Base-by-base conservation (phyloP, 2,329 filamentous ascomycete species). In the Ophiostoma ips region DNA sequence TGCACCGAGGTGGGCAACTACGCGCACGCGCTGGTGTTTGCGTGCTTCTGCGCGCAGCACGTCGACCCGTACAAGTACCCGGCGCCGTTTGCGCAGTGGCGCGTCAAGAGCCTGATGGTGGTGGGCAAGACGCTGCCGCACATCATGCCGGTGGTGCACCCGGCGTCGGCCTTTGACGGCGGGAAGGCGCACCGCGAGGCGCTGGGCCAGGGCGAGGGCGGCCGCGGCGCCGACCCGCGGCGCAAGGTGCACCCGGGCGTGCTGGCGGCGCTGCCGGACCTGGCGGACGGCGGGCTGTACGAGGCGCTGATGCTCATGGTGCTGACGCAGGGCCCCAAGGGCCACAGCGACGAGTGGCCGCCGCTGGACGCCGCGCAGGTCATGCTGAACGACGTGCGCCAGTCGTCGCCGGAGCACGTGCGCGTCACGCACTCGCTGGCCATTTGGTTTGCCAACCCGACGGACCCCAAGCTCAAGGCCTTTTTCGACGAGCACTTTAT, bases 261-360 rank as follows among this genome's bases (percentile, higher is more conserved):
- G 2, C 50, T 60, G 13, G 55, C 55, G 1, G 55, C 55, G 9
- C 56, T 77, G 16, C 58, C 60, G 4, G 64, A 66, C 15, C 67
- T 73, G 10, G 75, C 79, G 51, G 73, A 74, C 53, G 67, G 75
- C 3, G 72, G 70, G 10, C 62, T 77, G 46, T 73, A 71, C 53
- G 73, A 79, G 56, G 70, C 71, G 50, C 58, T 79, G 13, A 62
- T 78, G 49, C 62, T 69, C 35, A 66, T 80, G 56, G 64, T 73
- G 12, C 55, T 70, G 18, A 61, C 66, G 30, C 66, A 69, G 43
- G 67, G 64, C 1, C 67, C 67, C 0, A 55, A 60, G 28, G 69
- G 64, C 5, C 68, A 72, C 53, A 66, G 66, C 6, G 61, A 66
- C 7, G 67, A 69, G 7, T 77, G 73, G 69, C 66, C 66, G 24